phyloP scores from a whole-genome alignment of 768 basidiomycete genomes.

The Trametes coccinea region DNA sequence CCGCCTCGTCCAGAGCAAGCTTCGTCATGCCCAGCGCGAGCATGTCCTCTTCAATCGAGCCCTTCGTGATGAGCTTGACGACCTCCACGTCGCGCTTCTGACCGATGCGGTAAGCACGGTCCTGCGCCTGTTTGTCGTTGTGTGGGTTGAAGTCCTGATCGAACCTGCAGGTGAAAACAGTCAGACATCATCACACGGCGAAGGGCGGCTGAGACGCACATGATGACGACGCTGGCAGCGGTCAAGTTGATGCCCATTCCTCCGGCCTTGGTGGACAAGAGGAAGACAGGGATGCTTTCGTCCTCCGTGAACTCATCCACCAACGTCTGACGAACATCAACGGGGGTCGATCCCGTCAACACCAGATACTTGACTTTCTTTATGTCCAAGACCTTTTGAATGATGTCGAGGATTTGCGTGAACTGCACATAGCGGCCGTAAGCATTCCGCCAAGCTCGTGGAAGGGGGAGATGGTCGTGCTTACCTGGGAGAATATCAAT shows the following conservation, averaged over 20 bases:
- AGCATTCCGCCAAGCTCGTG: background rate
- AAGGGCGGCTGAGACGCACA: conserved; percentile 47
- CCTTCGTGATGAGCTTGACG: conserved; percentile 87
- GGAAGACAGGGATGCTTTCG: conserved; percentile 81
- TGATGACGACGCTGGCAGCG: conserved; percentile 93
- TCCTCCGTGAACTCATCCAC: conserved; percentile 96
- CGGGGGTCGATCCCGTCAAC: conserved; percentile 90
- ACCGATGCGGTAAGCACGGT: conserved; percentile 95
- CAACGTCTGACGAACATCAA: conserved; percentile 88
- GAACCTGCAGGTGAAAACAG: conserved; percentile 53
- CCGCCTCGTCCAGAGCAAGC: conserved; percentile 89
- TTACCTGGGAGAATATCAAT: conserved; percentile 92
- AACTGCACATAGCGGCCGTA: conserved; percentile 53
- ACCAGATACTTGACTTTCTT: conserved; percentile 73
- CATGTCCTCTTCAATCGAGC: conserved; percentile 98
- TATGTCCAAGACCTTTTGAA: conserved; percentile 78
- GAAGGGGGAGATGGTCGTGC: conserved; percentile 17
- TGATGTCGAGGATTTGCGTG: conserved; percentile 92
- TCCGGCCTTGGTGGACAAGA: conserved; percentile 90
- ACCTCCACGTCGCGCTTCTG: conserved; percentile 94
- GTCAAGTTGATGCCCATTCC: conserved; percentile 97
- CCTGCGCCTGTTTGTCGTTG: conserved; percentile 97
- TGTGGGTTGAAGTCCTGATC: conserved; percentile 99
- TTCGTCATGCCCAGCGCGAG: conserved; percentile 86
- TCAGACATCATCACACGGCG: background rate